A percentile compares a stretch with the other conserved stretches of the same genome.
Evolutionary conservation across 2,329 filamentous ascomycete species (phyloP).

Genomic region (Fusarium verticillioides): DNA sequence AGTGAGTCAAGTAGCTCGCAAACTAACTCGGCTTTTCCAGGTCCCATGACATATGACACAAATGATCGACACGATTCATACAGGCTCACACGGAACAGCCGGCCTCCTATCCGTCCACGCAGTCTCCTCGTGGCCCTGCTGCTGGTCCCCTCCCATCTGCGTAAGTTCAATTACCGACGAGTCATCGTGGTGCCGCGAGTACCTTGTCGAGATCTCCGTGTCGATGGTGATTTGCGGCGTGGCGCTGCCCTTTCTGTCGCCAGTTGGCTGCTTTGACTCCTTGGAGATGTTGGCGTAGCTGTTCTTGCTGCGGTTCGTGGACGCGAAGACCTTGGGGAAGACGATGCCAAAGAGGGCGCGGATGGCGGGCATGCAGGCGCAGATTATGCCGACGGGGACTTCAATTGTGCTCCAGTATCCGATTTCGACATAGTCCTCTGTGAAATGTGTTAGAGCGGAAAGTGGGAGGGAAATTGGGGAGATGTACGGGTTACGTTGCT

Average conservation of each 20-base stretch:
- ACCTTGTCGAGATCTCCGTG: not conserved
- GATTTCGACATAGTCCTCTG: slow-evolving; percentile 42
- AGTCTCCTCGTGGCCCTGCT: not conserved
- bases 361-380: slow-evolving; percentile 45
- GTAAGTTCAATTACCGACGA: slow-evolving; percentile 13
- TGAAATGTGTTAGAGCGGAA: not conserved
- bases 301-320: slow-evolving; percentile 15
- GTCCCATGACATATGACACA: not conserved
- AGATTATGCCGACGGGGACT: slow-evolving; percentile 46
- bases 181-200: not conserved
- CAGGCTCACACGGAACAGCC: slow-evolving; percentile 1
- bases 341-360: slow-evolving; percentile 27
- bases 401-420: slow-evolving; percentile 47
- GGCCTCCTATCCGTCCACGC: slow-evolving; percentile 2
- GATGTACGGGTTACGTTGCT: slow-evolving; percentile 21
- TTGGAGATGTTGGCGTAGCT: slow-evolving; percentile 29
- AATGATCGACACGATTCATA: not conserved
- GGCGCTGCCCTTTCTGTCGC: not conserved
- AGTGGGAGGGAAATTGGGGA: accelerated
- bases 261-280: not conserved
- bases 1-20: not conserved
- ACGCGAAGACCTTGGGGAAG: slow-evolving; percentile 32
- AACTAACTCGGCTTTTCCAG: not conserved
- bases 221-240: not conserved
- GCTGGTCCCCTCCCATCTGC: not conserved